phyloP scores from a whole-genome alignment of 257 asterid genomes.

The Euphrasia confusa region DNA sequence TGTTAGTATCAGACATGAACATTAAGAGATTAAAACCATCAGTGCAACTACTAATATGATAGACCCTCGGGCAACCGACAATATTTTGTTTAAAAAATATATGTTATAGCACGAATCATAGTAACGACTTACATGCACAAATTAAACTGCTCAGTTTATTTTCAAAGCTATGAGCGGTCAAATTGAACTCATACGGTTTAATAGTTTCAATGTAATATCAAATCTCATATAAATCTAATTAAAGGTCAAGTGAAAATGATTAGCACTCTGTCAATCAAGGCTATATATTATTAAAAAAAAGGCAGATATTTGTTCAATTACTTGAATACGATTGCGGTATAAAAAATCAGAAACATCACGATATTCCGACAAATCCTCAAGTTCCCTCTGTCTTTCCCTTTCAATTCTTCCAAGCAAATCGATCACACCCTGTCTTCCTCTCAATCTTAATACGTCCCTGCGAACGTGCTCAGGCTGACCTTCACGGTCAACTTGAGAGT shows the following conservation, averaged over 20 bases:
- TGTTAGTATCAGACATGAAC: not conserved
- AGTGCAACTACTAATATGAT: not conserved
- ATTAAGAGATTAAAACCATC: not conserved
- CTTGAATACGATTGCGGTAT: conserved; percentile 69
- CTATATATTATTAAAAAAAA: not conserved
- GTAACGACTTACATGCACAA: too few relatives aligned
- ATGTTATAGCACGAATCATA: too few relatives aligned
- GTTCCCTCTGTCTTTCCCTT: conserved; percentile 82
- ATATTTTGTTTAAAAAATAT: not conserved
- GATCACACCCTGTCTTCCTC: conserved; percentile 82
- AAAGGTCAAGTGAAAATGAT: not conserved
- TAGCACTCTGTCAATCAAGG: not conserved
- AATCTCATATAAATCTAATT: not conserved
- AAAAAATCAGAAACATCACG: conserved; percentile 92
- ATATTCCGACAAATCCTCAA: conserved; percentile 72
- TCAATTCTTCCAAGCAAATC: conserved; percentile 81
- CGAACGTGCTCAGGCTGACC: conserved; percentile 74
- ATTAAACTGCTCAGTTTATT: too few relatives aligned
- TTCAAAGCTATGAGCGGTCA: too few relatives aligned
- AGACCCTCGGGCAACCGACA: not conserved
- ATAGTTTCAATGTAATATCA: not conserved
- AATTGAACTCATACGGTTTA: not conserved
- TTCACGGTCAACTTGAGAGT: conserved; percentile 42
- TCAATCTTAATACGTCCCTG: conserved; percentile 76
- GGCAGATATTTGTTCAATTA: not conserved